Conservation (phyloP, 352 stramenopile genomes). For the Pythium rishiriense region DNA sequence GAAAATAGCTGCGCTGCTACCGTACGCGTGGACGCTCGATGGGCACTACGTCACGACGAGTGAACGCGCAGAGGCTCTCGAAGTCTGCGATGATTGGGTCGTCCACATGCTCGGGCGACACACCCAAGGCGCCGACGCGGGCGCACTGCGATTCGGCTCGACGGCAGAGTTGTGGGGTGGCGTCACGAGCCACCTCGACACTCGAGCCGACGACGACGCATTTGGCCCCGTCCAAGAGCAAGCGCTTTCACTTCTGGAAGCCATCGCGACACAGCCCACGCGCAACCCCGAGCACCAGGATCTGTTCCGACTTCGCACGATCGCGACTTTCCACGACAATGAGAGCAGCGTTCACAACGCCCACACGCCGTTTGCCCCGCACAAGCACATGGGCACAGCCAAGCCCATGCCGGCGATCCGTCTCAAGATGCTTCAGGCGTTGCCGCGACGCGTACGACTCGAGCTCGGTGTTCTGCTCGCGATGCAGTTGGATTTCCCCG, state of each 20-base stretch:
- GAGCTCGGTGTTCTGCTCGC: constrained; percentile 40
- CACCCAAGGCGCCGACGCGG: background rate
- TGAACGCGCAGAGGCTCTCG: constrained; percentile 43
- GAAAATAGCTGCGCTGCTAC: constrained; percentile 49
- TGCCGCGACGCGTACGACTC: constrained; percentile 33
- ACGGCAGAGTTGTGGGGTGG: constrained; percentile 37
- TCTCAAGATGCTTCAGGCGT: constrained; percentile 30
- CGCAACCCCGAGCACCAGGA: constrained; percentile 24
- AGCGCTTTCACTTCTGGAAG: constrained; percentile 12
- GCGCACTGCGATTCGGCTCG: constrained; percentile 35
- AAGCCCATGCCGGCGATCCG: constrained; percentile 38
- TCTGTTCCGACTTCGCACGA: constrained; percentile 36
- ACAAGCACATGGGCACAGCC: constrained; percentile 33
- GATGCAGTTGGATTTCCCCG: constrained; percentile 45
- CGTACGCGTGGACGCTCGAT: constrained; percentile 61
- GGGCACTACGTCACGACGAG: constrained; percentile 49
- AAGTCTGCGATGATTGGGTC: constrained; percentile 43
- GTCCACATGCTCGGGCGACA: constrained; percentile 24
- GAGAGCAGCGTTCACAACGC: constrained; percentile 49
- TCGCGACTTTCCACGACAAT: constrained; percentile 50
- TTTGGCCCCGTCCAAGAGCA: constrained; percentile 19
- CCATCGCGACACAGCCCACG: constrained; percentile 16
- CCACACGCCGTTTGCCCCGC: constrained; percentile 44
- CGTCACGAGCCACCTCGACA: background rate
- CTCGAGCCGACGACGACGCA: background rate